Evolutionary conservation across 352 stramenopile genomes (phyloP).

Genomic region (Phytophthora brassicae): DNA sequence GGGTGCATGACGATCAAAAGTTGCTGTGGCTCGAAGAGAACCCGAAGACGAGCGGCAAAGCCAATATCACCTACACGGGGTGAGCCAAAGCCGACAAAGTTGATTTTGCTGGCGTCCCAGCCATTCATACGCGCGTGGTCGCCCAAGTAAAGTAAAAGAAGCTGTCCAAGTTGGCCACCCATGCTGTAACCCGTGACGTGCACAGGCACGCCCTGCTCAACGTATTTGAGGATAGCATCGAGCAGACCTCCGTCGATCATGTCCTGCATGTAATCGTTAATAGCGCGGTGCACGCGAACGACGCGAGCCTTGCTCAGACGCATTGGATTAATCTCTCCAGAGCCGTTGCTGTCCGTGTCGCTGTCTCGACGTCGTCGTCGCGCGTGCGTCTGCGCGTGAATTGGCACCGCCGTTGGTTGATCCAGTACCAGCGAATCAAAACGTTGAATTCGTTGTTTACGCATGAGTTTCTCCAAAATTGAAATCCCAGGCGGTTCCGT

Average conservation of each 20-base stretch:
- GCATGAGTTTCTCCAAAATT: constrained; percentile 78
- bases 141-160: constrained; percentile 80
- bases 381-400: constrained; percentile 59
- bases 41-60: constrained; percentile 69
- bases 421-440: constrained; percentile 77
- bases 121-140: constrained; percentile 76
- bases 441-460: constrained; percentile 52
- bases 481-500: constrained; percentile 64
- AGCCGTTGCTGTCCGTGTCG: constrained; percentile 49
- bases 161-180: constrained; percentile 78
- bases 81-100: constrained; percentile 83
- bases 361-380: constrained; percentile 47
- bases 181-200: constrained; percentile 88
- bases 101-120: constrained; percentile 78
- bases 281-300: constrained; percentile 77
- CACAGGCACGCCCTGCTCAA: constrained; percentile 68
- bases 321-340: constrained; percentile 53
- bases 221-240: constrained; percentile 73
- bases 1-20: constrained; percentile 86
- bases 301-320: constrained; percentile 53
- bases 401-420: constrained; percentile 47
- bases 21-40: constrained; percentile 81
- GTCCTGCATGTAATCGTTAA: constrained; percentile 84
- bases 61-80: constrained; percentile 77
- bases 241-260: constrained; percentile 82